Evolutionary conservation across 306 rosid species (phyloP), one percentile per base, ranked within the genome.

Genomic region (Pueraria montana): DNA sequence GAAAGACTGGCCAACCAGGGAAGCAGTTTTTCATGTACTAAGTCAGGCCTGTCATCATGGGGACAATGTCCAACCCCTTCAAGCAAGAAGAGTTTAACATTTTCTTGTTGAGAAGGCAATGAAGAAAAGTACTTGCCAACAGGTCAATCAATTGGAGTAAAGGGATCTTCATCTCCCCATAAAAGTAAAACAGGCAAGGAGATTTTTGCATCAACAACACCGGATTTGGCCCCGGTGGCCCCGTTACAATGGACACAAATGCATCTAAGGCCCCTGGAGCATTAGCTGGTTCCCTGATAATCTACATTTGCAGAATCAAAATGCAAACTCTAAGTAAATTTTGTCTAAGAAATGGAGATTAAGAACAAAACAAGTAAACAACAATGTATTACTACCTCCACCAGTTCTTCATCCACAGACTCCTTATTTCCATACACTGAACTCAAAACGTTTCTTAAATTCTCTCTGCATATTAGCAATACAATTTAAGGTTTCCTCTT

Each of bases 21-120:
- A 67, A 95, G 90, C 81, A 95, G 82, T 78, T 87, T 93, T 71
- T 92, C 86, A 79, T 95, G 98, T 10, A 95, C 98, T 72, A 88
- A 79, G 9, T 86, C 89, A 76, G 98, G 98, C 70, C 88, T 89
- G 50, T 95, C 99, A 80, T 95, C 98, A 80, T 95, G 99, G 17
- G 99, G 99, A 58, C 98, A 95, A 52, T 95, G 99, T 58, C 98
- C 99, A 72, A 91, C 98, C 26, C 99, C 99, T 83, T 89, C 87
- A 36, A 95, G 82, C 2, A 95, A 79, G 34, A 70, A 88, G 32
- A 95, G 91, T 50, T 85, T 81, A 5, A 95, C 91, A 82, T 91
- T 89, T 72, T 87, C 83, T 64, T 64, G 74, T 52, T 83, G 87
- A 56, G 90, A 75, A 68, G 97, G 90, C 36, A 95, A 64, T 32